Conservation (phyloP, 163 green algal genomes). For the Chlamydomonas reinhardtii region DNA sequence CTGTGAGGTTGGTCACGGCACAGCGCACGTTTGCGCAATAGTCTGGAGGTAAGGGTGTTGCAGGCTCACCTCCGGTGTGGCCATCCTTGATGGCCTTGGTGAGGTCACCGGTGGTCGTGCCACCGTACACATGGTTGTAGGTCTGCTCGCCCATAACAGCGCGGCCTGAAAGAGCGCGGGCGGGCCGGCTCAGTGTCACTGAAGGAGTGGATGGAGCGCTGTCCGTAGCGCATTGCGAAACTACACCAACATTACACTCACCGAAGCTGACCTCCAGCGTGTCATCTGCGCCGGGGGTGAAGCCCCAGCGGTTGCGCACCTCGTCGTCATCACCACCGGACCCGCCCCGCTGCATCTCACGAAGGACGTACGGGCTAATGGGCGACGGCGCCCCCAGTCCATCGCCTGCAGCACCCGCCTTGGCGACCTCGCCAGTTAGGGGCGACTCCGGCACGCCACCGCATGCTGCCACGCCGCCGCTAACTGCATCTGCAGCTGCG, state of each 20-base stretch:
- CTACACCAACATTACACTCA: neutral
- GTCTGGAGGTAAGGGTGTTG: neutral
- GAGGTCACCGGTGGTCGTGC: constrained; percentile 58
- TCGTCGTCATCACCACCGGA: neutral
- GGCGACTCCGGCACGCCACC: neutral
- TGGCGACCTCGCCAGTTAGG: neutral
- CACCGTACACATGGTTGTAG: constrained; percentile 76
- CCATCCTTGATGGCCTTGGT: constrained; percentile 47
- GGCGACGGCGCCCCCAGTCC: constrained; percentile 19
- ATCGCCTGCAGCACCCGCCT: neutral
- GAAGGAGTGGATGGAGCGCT: too few species aligned
- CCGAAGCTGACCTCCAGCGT: constrained; percentile 72
- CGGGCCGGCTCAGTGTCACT: too few species aligned
- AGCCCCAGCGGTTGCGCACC: constrained; percentile 78
- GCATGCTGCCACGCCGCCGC: too few species aligned
- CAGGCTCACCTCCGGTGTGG: neutral
- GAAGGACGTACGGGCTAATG: constrained; percentile 51
- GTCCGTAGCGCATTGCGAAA: too few species aligned
- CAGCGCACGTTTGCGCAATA: neutral
- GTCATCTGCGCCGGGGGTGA: constrained; percentile 81
- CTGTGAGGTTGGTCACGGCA: neutral
- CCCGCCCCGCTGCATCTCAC: constrained; percentile 49
- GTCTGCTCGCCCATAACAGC: constrained; percentile 80
- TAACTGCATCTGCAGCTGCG: neutral
- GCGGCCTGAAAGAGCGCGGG: constrained; percentile 48